These are phyloP conservation scores for Sabuloglossum arenarium DNA, from an alignment of 495 filamentous ascomycete species.

Conservation along the genomic window DNA sequence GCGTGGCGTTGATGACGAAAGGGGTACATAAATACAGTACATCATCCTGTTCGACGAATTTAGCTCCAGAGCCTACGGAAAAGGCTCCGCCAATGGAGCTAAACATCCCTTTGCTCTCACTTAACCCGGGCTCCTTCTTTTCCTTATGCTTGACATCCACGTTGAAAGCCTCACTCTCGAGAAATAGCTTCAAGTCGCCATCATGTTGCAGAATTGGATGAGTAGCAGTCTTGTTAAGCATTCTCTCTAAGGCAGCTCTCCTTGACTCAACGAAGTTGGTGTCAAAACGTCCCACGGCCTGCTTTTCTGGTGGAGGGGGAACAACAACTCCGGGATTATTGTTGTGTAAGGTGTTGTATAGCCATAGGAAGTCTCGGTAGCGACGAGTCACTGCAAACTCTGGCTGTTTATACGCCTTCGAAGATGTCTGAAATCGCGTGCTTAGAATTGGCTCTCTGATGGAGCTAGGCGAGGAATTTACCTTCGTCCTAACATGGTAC, in stretches of 20 bases:
- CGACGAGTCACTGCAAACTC: constrained; percentile 84
- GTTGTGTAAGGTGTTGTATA: constrained; percentile 79
- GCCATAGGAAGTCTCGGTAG: constrained; percentile 94
- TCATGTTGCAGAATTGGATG: constrained; percentile 90
- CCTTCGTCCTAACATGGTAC: constrained; percentile 86
- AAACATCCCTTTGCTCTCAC: constrained; percentile 84
- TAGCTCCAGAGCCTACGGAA: constrained; percentile 46
- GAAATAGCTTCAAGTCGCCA: constrained; percentile 79
- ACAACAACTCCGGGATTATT: constrained; percentile 93
- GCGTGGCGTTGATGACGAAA: background rate
- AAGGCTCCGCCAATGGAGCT: constrained; percentile 49
- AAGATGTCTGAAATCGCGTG: constrained; percentile 40
- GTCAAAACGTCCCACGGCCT: constrained; percentile 90
- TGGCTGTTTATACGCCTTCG: constrained; percentile 77
- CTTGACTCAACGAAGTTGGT: constrained; percentile 89
- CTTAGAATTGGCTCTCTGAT: background rate
- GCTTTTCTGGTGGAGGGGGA: constrained; percentile 92
- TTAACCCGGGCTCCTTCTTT: constrained; percentile 63
- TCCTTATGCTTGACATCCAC: constrained; percentile 97
- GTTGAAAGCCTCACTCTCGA: constrained; percentile 90
- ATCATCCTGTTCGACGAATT: constrained; percentile 97
- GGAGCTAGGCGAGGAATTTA: constrained; percentile 17
- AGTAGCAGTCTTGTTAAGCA: constrained; percentile 85
- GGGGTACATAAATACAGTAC: constrained; percentile 25
- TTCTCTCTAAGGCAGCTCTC: constrained; percentile 76